Conservation (phyloP, 495 filamentous ascomycete species). For the Xylaria venustula region DNA sequence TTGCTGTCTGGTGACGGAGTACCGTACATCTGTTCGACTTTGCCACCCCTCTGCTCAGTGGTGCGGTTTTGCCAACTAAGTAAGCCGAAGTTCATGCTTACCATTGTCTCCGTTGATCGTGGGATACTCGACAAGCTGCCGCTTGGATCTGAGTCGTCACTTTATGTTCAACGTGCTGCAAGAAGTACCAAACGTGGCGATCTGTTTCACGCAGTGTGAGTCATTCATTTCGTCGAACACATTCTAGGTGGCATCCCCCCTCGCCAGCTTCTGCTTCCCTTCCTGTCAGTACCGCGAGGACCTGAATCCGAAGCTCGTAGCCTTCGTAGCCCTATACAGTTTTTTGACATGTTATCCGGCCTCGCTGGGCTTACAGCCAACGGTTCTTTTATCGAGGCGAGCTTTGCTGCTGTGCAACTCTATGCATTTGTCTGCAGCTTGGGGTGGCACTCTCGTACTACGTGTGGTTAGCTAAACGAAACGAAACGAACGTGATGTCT, state of each 20-base stretch:
- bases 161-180: conserved; percentile 9
- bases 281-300: not conserved
- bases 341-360: not conserved
- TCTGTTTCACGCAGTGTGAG: conserved; percentile 9
- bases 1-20: conserved; percentile 3
- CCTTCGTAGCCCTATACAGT: not conserved
- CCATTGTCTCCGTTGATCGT: not conserved
- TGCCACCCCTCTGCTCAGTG: not conserved
- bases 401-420: conserved; percentile 23
- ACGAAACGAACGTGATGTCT: not conserved
- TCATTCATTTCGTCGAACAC: conserved; percentile 5
- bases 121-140: not conserved
- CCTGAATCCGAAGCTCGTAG: not conserved
- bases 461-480: not conserved
- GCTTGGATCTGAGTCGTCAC: not conserved
- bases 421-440: conserved; percentile 4
- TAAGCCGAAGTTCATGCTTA: not conserved
- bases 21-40: not conserved
- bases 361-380: conserved; percentile 11
- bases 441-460: not conserved
- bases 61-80: not conserved
- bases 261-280: not conserved
- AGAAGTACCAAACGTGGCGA: conserved; percentile 1
- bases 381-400: conserved; percentile 23
- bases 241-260: not conserved